Conservation (phyloP, 179 eudicot genomes). For the Nepenthes alata region DNA sequence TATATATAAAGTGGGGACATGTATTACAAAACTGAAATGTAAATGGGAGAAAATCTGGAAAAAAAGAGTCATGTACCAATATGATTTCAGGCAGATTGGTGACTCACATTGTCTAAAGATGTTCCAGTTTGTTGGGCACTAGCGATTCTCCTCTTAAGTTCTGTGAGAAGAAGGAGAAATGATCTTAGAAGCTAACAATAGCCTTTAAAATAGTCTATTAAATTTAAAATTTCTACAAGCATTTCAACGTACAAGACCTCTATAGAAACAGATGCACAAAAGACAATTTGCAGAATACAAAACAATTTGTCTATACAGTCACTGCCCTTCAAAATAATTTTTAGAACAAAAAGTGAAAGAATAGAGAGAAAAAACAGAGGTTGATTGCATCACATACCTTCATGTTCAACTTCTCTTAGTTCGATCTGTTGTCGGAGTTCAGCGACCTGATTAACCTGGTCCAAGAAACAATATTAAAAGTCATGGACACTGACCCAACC, state of each 20-base stretch:
- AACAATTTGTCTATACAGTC: too few relatives aligned
- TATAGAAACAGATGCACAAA: not conserved
- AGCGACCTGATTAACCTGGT: conserved; percentile 55
- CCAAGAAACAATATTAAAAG: conserved; percentile 10
- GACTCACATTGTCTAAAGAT: conserved; percentile 43
- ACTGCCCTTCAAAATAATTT: not conserved
- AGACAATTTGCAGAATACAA: too few relatives aligned
- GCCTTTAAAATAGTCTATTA: not conserved
- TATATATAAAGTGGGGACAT: not conserved
- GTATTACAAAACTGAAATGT: not conserved
- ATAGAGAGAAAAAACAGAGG: not conserved
- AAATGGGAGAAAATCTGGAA: not conserved
- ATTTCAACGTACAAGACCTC: too few relatives aligned
- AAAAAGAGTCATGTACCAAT: conserved; percentile 3
- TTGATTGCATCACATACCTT: conserved; percentile 34
- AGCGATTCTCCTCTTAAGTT: conserved; percentile 52
- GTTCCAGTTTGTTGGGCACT: conserved; percentile 30
- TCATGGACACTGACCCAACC: not conserved
- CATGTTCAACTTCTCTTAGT: conserved; percentile 51
- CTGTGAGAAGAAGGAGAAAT: conserved; percentile 20
- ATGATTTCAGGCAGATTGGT: conserved; percentile 2
- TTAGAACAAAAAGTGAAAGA: not conserved
- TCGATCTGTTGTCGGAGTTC: conserved; percentile 63
- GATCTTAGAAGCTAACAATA: not conserved
- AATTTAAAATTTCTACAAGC: too few relatives aligned